Percentiles rank a stretch among this genome's conserved stretches.
phyloP scores from a whole-genome alignment of 1,284 basidiomycete species.

The Apiotrichum laibachii region DNA sequence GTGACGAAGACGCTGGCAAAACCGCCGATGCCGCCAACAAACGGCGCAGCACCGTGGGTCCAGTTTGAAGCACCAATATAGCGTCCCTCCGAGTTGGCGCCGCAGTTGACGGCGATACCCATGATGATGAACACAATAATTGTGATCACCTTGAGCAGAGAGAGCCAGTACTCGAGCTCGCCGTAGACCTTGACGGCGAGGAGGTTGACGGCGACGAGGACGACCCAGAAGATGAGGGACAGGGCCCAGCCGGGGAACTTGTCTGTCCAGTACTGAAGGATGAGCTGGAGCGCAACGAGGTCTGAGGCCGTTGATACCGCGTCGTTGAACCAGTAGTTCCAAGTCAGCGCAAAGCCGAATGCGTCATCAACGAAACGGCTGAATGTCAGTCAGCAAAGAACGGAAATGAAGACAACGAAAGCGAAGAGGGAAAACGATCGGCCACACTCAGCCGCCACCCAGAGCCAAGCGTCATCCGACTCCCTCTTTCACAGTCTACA shows the following conservation, averaged over 20 bases:
- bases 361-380: conserved; percentile 58
- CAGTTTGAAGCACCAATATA: conserved; percentile 53
- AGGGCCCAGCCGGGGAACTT: conserved; percentile 63
- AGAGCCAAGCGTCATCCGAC: too few relatives aligned
- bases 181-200: conserved; percentile 36
- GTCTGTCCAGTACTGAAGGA: conserved; percentile 69
- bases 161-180: conserved; percentile 53
- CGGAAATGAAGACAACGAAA: background rate
- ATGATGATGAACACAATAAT: conserved; percentile 59
- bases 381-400: too few relatives aligned
- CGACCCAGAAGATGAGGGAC: conserved; percentile 67
- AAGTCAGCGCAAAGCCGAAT: conserved; percentile 75
- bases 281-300: conserved; percentile 70
- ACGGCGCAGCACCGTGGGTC: conserved; percentile 53
- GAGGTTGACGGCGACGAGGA: conserved; percentile 57
- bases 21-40: conserved; percentile 51
- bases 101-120: conserved; percentile 62
- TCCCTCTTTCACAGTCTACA: background rate
- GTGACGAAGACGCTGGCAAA: conserved; percentile 51
- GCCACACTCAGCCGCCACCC: too few relatives aligned
- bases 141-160: conserved; percentile 74
- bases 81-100: conserved; percentile 48
- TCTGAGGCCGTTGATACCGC: conserved; percentile 68
- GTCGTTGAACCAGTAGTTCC: conserved; percentile 79
- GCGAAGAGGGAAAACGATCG: background rate